Evolutionary conservation across 2,329 filamentous ascomycete genomes (phyloP).

Genomic region (Neofusicoccum ribis): DNA sequence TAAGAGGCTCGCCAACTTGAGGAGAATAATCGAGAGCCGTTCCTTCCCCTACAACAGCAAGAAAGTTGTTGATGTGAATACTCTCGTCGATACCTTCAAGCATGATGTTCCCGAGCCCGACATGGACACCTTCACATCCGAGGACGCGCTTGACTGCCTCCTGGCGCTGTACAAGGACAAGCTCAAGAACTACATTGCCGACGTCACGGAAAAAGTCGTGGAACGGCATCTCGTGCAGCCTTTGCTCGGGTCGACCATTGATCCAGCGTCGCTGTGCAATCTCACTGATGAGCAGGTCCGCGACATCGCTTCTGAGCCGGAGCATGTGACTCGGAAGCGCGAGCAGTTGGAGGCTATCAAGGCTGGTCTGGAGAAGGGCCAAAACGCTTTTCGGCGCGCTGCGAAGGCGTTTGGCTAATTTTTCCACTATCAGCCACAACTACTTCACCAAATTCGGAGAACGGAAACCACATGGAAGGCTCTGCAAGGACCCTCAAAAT

Average conservation of each 20-base stretch:
- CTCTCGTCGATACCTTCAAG: conserved; percentile 13
- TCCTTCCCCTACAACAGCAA: neutral
- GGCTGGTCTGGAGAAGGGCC: conserved; percentile 37
- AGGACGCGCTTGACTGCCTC: conserved; percentile 39
- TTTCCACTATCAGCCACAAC: too few species aligned
- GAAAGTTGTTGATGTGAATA: neutral
- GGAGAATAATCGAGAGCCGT: neutral
- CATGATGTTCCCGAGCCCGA: conserved; percentile 25
- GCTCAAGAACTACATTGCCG: conserved; percentile 38
- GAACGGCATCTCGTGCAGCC: conserved; percentile 40
- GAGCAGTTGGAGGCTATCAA: conserved; percentile 30
- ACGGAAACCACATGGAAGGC: too few species aligned
- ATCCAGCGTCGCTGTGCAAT: conserved; percentile 30
- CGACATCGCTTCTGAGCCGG: conserved; percentile 37
- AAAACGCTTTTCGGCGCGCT: conserved; percentile 33
- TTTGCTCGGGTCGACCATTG: conserved; percentile 23
- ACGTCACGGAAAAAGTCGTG: conserved; percentile 38
- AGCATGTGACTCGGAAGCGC: conserved; percentile 30
- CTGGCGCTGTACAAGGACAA: conserved; percentile 42
- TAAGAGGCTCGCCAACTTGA: conserved; percentile 29
- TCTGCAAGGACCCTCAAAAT: too few species aligned
- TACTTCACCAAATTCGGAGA: too few species aligned
- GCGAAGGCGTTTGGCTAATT: conserved; percentile 38
- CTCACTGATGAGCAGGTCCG: conserved; percentile 38
- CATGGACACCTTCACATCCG: conserved; percentile 35